These are phyloP conservation scores for Prunella vulgaris DNA, from an alignment of 257 asterid species.

Conservation along the genomic window DNA sequence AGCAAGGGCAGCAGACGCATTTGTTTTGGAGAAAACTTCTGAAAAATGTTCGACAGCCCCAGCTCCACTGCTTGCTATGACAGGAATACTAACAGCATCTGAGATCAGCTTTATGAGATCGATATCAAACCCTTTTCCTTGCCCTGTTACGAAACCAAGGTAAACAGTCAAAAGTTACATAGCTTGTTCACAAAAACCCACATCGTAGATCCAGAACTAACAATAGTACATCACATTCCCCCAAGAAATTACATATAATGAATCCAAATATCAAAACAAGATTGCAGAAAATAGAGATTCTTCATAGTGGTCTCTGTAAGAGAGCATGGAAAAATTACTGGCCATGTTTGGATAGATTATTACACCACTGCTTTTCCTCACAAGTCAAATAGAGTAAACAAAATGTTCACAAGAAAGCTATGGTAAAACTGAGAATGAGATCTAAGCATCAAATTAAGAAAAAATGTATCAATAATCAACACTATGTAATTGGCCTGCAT, in stretches of 20 bases:
- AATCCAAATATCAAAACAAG: too few relatives aligned
- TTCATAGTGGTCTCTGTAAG: too few relatives aligned
- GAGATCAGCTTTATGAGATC: conserved; percentile 80
- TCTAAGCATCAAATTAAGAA: not conserved
- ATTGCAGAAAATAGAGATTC: too few relatives aligned
- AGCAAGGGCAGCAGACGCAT: conserved; percentile 99
- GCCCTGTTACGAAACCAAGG: conserved; percentile 52
- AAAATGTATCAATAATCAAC: not conserved
- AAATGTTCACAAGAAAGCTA: too few relatives aligned
- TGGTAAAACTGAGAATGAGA: too few relatives aligned
- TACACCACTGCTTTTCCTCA: too few relatives aligned
- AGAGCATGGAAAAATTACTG: too few relatives aligned
- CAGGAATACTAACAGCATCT: conserved; percentile 88
- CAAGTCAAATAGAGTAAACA: too few relatives aligned
- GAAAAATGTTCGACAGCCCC: conserved; percentile 83
- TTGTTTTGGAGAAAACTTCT: conserved; percentile 77
- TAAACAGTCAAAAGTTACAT: not conserved
- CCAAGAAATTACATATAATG: too few relatives aligned
- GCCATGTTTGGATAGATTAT: too few relatives aligned
- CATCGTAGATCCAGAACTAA: not conserved
- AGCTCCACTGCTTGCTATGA: conserved; percentile 97
- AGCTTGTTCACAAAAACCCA: not conserved
- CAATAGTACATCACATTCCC: not conserved
- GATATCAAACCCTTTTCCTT: conserved; percentile 87
- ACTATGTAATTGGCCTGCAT: conserved; percentile 18